Evolutionary conservation across 2,329 filamentous ascomycete genomes (phyloP).

Genomic region (Laburnicola sp.): DNA sequence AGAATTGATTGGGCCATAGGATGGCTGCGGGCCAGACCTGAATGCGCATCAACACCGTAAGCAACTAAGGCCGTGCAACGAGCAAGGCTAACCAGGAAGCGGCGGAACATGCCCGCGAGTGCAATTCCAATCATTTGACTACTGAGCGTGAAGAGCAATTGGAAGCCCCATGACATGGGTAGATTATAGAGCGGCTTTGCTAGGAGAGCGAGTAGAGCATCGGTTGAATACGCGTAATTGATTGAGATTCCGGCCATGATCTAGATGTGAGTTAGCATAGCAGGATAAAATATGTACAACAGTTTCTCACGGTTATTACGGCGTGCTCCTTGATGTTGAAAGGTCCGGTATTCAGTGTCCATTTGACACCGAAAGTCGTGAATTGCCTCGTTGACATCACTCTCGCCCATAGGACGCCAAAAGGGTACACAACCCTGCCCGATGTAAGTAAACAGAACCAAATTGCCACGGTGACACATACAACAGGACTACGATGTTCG

Average conservation of each 20-base stretch:
- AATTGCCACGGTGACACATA: constrained; percentile 18
- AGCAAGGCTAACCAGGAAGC: constrained; percentile 24
- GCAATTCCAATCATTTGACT: constrained; percentile 53
- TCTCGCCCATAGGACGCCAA: constrained; percentile 64
- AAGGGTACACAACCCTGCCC: constrained; percentile 58
- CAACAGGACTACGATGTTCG: constrained; percentile 64
- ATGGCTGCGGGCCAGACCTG: constrained; percentile 65
- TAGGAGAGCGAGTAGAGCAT: constrained; percentile 67
- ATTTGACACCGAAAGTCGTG: constrained; percentile 56
- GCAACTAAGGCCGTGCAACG: neutral
- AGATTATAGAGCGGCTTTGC: constrained; percentile 67
- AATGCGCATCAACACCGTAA: neutral
- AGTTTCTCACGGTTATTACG: constrained; percentile 54
- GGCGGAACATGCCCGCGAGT: constrained; percentile 31
- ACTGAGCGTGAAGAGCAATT: constrained; percentile 67
- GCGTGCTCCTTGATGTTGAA: constrained; percentile 73
- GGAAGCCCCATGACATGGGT: constrained; percentile 67
- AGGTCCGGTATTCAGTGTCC: constrained; percentile 66
- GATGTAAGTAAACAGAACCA: neutral
- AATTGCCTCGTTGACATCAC: constrained; percentile 57
- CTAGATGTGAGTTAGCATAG: constrained; percentile 11
- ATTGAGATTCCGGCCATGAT: constrained; percentile 65
- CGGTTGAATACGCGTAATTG: constrained; percentile 68
- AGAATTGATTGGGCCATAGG: constrained; percentile 73
- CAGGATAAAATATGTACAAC: too few species aligned